Percentiles rank a stretch among this genome's conserved stretches.
Evolutionary conservation across 2,329 filamentous ascomycete species (phyloP).

Genomic region (Xylariaceae sp.): DNA sequence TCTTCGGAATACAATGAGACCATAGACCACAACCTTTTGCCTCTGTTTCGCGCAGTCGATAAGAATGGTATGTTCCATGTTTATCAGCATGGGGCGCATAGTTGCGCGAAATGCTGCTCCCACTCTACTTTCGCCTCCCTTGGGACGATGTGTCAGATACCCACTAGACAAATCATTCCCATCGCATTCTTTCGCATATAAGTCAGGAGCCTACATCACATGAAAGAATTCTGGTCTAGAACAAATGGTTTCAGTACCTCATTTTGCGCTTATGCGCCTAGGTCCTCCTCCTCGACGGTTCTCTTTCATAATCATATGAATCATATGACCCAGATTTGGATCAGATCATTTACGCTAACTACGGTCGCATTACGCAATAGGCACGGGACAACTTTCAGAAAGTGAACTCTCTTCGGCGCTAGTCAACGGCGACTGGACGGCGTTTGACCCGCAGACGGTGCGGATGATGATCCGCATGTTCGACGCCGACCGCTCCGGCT

Average conservation of each 20-base stretch:
- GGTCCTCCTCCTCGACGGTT: not conserved
- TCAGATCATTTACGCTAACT: slow-evolving; percentile 6
- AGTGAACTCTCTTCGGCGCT: slow-evolving; percentile 81
- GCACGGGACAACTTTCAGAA: slow-evolving; percentile 77
- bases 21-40: slow-evolving; percentile 69
- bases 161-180: too few relatives aligned
- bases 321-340: slow-evolving; percentile 4
- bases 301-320: slow-evolving; percentile 3
- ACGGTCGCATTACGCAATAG: slow-evolving; percentile 34
- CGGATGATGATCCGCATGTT: slow-evolving; percentile 99
- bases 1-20: slow-evolving; percentile 50
- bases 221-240: not conserved
- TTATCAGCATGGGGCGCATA: not conserved
- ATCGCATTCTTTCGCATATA: not conserved
- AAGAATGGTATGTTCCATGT: slow-evolving; percentile 57
- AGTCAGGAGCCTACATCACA: not conserved
- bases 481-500: slow-evolving; percentile 81
- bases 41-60: slow-evolving; percentile 86
- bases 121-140: not conserved
- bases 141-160: not conserved
- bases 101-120: not conserved
- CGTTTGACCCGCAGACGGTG: slow-evolving; percentile 90
- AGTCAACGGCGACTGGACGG: slow-evolving; percentile 92
- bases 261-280: not conserved
- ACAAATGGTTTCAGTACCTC: not conserved